These are phyloP conservation scores for Metschnikowia henanensis DNA, from an alignment of 805 yeast species.

Conservation along the genomic window DNA sequence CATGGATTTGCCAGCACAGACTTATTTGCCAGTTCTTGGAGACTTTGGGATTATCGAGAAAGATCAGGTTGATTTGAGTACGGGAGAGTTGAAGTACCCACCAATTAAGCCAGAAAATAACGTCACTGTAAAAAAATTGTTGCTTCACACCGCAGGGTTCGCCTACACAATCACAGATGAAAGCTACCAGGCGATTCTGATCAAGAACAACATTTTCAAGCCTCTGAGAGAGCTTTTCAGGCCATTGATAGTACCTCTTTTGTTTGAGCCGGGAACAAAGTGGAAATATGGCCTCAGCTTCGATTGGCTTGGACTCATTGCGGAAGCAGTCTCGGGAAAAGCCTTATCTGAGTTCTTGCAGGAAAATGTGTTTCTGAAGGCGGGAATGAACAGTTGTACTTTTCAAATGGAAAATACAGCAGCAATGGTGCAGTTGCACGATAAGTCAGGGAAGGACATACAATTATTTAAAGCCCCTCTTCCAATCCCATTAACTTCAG, in stretches of 20 bases:
- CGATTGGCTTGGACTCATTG: slow-evolving; percentile 39
- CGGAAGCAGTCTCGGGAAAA: slow-evolving; percentile 33
- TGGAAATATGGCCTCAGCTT: slow-evolving; percentile 37
- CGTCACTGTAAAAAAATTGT: slow-evolving; percentile 15
- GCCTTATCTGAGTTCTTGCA: slow-evolving; percentile 32
- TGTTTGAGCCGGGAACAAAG: slow-evolving; percentile 37
- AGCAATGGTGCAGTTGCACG: slow-evolving; percentile 5
- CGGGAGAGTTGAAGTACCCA: slow-evolving; percentile 10
- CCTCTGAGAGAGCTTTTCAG: slow-evolving; percentile 28
- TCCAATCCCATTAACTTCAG: slow-evolving; percentile 14
- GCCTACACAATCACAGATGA: slow-evolving; percentile 31
- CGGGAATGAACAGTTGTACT: slow-evolving; percentile 29
- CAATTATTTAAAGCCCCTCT: slow-evolving; percentile 3
- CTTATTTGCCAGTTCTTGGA: slow-evolving; percentile 31
- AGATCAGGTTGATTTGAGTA: slow-evolving; percentile 11
- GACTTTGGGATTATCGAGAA: slow-evolving; percentile 12
- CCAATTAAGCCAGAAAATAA: slow-evolving; percentile 11
- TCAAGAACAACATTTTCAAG: slow-evolving; percentile 20
- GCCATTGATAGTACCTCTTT: slow-evolving; percentile 23
- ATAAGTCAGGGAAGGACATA: neutral
- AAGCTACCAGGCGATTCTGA: slow-evolving; percentile 26
- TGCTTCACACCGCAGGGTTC: slow-evolving; percentile 25
- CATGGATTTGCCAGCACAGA: slow-evolving; percentile 32
- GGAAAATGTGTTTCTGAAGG: slow-evolving; percentile 30
- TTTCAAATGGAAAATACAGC: slow-evolving; percentile 8